A percentile compares a stretch with the other conserved stretches of the same genome.
Conservation (phyloP, 371 early-diverging fungal genomes). For the Mucor piriformis region DNA sequence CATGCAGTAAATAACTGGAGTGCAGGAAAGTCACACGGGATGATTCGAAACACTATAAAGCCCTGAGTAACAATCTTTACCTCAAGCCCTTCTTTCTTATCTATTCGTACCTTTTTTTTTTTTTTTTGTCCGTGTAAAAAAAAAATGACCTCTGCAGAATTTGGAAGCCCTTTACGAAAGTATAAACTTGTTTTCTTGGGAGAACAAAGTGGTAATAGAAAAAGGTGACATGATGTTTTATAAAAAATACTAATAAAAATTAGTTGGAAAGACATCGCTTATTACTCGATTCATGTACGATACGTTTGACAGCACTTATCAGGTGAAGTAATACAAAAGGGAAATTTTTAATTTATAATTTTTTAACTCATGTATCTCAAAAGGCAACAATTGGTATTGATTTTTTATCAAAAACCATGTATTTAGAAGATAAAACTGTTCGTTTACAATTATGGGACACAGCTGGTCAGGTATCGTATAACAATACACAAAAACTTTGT, state of each 20-base stretch:
- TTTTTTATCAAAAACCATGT: constrained; percentile 98
- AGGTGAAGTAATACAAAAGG: constrained; percentile 48
- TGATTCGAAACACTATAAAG: background rate
- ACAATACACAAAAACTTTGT: background rate
- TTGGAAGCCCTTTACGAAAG: constrained; percentile 72
- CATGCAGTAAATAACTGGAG: no score
- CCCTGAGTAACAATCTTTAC: background rate
- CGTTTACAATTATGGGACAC: constrained; percentile 99
- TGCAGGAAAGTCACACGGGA: no score
- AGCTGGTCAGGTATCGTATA: constrained; percentile 92
- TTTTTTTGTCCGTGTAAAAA: background rate
- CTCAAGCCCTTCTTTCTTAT: no score
- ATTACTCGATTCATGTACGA: constrained; percentile 98
- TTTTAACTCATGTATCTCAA: background rate
- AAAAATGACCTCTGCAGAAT: constrained; percentile 23
- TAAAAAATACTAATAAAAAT: background rate
- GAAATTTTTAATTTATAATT: background rate
- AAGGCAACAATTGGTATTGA: constrained; percentile 99
- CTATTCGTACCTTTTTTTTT: background rate
- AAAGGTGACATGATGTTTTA: no score
- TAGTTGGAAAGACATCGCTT: constrained; percentile 97
- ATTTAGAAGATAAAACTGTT: constrained; percentile 94
- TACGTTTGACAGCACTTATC: constrained; percentile 95
- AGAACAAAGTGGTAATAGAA: constrained; percentile 85
- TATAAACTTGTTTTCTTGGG: constrained; percentile 93